These are phyloP conservation scores for Talaromyces sp. DNA, from an alignment of 2,329 filamentous ascomycete species.

Conservation along the genomic window DNA sequence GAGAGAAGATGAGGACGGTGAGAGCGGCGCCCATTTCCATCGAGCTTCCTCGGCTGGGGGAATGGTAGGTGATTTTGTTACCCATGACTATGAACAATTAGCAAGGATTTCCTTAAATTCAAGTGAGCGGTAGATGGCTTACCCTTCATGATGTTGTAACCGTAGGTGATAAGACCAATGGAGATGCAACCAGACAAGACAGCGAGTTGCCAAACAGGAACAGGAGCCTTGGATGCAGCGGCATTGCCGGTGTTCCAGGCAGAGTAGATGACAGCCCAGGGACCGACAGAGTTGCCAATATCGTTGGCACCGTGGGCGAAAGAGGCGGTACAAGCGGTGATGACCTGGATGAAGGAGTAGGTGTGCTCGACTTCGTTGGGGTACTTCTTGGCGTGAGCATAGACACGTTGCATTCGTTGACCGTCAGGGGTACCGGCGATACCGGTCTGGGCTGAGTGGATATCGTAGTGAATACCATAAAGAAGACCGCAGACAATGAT, in stretches of 20 bases:
- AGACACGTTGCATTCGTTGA: conserved; percentile 41
- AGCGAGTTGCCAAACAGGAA: conserved; percentile 62
- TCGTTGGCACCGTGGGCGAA: conserved; percentile 71
- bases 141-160: conserved; percentile 83
- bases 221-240: conserved; percentile 54
- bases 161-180: conserved; percentile 66
- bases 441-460: conserved; percentile 71
- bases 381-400: conserved; percentile 56
- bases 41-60: conserved; percentile 56
- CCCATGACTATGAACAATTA: conserved; percentile 61
- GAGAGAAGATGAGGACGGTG: conserved; percentile 71
- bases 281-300: conserved; percentile 67
- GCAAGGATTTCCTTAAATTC: not conserved
- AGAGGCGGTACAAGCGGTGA: conserved; percentile 51
- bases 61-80: conserved; percentile 74
- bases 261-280: conserved; percentile 67
- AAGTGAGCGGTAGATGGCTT: conserved; percentile 26
- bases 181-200: conserved; percentile 16
- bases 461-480: conserved; percentile 78
- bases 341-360: conserved; percentile 53
- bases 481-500: conserved; percentile 60
- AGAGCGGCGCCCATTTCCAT: conserved; percentile 80
- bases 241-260: conserved; percentile 64
- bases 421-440: conserved; percentile 70
- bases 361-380: conserved; percentile 66